phyloP scores from a whole-genome alignment of 1,139 yeast genomes.

The Torulaspora pretoriensis region DNA sequence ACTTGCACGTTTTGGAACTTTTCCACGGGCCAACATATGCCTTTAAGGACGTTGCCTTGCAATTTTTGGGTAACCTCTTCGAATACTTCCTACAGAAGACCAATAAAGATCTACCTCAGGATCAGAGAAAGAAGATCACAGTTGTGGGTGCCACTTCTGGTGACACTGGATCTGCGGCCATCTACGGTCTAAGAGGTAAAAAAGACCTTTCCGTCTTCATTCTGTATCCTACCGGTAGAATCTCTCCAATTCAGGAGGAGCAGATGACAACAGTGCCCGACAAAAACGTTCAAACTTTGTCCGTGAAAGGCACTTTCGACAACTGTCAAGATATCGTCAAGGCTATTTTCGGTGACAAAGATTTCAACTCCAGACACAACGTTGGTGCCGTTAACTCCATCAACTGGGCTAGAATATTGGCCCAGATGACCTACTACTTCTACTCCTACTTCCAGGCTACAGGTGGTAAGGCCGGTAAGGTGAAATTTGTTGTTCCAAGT shows the following conservation, averaged over 20 bases:
- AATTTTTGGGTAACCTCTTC: constrained; percentile 92
- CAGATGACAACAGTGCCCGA: constrained; percentile 99
- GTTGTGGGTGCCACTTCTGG: constrained; percentile 99
- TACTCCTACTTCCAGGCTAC: constrained; percentile 81
- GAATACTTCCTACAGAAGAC: constrained; percentile 82
- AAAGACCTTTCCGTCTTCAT: constrained; percentile 95
- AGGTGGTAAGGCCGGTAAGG: constrained; percentile 44
- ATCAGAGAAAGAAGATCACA: constrained; percentile 73
- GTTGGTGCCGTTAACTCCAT: constrained; percentile 97
- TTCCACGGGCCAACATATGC: constrained; percentile 99
- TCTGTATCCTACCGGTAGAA: constrained; percentile 94
- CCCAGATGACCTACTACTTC: constrained; percentile 95
- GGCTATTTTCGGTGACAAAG: constrained; percentile 82
- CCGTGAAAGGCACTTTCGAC: constrained; percentile 94
- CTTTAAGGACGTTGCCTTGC: constrained; percentile 96
- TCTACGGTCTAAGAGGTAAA: constrained; percentile 93
- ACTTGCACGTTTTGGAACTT: constrained; percentile 75
- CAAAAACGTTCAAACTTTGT: constrained; percentile 85
- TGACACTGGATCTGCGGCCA: constrained; percentile 98
- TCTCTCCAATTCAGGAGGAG: constrained; percentile 95
- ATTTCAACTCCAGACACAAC: constrained; percentile 83
- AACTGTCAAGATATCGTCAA: constrained; percentile 97
- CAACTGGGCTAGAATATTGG: constrained; percentile 97
- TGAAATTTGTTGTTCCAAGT: constrained; percentile 89
- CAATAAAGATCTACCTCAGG: constrained; percentile 58